Evolutionary conservation across 2,329 filamentous ascomycete species (phyloP), one percentile per base, ranked within the genome.

Genomic region (Colletotrichum lentis): DNA sequence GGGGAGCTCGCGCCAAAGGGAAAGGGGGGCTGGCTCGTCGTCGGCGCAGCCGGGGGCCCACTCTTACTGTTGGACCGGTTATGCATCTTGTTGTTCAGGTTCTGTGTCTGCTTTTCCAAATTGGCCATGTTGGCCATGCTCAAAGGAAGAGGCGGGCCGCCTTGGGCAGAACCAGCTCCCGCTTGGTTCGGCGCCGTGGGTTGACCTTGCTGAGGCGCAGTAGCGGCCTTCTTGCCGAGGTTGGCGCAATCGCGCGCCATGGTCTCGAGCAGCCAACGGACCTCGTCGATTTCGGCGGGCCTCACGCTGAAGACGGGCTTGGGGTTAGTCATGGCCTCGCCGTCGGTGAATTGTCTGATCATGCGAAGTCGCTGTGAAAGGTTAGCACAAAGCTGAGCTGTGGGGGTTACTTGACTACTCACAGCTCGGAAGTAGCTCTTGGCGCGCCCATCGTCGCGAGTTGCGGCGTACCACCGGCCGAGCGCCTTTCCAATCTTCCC

Each of bases 1-100:
- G 88, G 88, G 6, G 88, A 89, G 10, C 81, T 78, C 20, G 81
- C 84, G 14, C 84, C 84, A 64, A 89, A 83, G 31, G 80, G 77
- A 74, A 88, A 88, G 0, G 87, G 87, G 18, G 86, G 83, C 70
- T 88, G 85, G 16, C 83, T 73, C 1, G 83, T 83, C 0, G 85
- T 89, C 18, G 88, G 87, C 11, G 88, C 86, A 14, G 85, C 81
- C 3, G 87, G 86, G 0, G 84, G 77, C 69, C 79, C 80, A 10
- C 77, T 77, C 73, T 84, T 86, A 74, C 80, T 83, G 41, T 72
- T 76, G 5, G 78, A 77, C 62, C 80, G 80, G 67, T 82, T 80
- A 63, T 82, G 82, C 71, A 80, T 53, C 49, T 53, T 76, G 69
- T 86, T 84, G 71, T 74, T 84, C 64, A 82, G 75, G 5, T 80